Evolutionary conservation across 2,329 filamentous ascomycete species (phyloP), one percentile per base, ranked within the genome.

Genomic region (Colletotrichum trifolii): DNA sequence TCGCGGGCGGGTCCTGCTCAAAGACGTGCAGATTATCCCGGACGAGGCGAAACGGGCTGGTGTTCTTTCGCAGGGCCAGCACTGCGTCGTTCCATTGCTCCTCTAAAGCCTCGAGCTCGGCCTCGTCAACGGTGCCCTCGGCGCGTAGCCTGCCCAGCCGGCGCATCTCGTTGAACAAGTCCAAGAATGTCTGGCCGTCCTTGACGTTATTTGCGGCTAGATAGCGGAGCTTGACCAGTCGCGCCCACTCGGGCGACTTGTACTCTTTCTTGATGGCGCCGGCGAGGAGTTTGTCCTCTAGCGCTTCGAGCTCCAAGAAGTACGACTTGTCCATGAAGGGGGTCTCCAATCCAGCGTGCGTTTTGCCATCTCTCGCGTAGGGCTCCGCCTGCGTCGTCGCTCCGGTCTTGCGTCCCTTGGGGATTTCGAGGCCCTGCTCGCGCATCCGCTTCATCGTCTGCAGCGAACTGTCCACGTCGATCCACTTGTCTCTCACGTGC

Each of bases 1-100:
- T 75, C 1, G 83, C 70, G 0, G 87, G 85, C 1, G 83, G 80
- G 0, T 81, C 70, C 74, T 83, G 79, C 54, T 78, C 74, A 70
- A 84, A 81, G 13, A 84, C 69, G 68, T 86, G 84, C 48, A 82
- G 74, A 71, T 89, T 87, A 70, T 91, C 88, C 36, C 81, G 78
- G 52, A 77, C 71, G 36, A 77, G 73, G 25, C 72, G 62, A 70
- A 81, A 82, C 38, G 73, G 73, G 34, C 71, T 68, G 9, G 69
- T 63, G 70, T 73, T 76, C 61, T 74, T 75, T 59, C 76, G 73
- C 43, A 78, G 63, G 38, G 67, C 67, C 39, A 71, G 71, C 34
- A 85, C 58, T 2, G 69, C 69, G 3, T 69, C 69, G 50, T 77
- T 75, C 74, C 78, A 85, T 8, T 71, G 74, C 2, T 58, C 67